Evolutionary conservation across 768 basidiomycete species (phyloP), one percentile per base, ranked within the genome.

Genomic region (Boletus rufocinnamomeus): DNA sequence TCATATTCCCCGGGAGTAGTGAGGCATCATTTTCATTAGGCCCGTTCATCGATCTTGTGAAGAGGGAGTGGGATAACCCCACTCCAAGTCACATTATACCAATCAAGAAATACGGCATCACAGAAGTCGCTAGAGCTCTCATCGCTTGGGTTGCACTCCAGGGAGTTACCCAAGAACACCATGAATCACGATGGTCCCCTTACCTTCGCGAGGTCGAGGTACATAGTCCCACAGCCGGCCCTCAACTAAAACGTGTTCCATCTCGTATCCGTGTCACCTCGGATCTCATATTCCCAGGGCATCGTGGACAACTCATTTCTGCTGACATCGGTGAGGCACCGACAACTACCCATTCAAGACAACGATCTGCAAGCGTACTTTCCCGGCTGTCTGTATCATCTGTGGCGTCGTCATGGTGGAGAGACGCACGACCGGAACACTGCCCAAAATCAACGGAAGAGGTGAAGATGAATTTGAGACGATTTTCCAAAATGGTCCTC

Each of bases 91-190:
- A 81, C 14, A 76, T 76, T 23, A 76, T 84, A 25, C 88, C 89
- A 1, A 79, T 78, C 63, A 82, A 80, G 59, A 80, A 80, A 44
- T 88, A 83, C 62, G 83, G 87, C 9, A 75, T 91, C 43, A 82
- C 82, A 1, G 83, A 89, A 57, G 80, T 91, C 16, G 83, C 83
- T 21, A 79, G 82, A 56, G 90, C 88, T 0, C 80, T 94, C 23
- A 80, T 90, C 8, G 89, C 85, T 1, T 93, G 91, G 89, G 87
- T 87, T 6, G 84, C 89, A 1, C 74, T 94, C 43, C 92, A 93
- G 65, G 86, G 88, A 35, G 85, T 91, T 44, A 94, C 92, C 1
- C 84, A 87, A 65, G 85, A 90, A 64, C 90, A 86, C 81, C 88
- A 90, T 63, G 90, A 93, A 68, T 78, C 80, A 67, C 76, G 73